A percentile compares a stretch with the other conserved stretches of the same genome.
These are phyloP conservation scores for Eimeria maxima DNA, from an alignment of 169 alveolate species.

Conservation along the genomic window DNA sequence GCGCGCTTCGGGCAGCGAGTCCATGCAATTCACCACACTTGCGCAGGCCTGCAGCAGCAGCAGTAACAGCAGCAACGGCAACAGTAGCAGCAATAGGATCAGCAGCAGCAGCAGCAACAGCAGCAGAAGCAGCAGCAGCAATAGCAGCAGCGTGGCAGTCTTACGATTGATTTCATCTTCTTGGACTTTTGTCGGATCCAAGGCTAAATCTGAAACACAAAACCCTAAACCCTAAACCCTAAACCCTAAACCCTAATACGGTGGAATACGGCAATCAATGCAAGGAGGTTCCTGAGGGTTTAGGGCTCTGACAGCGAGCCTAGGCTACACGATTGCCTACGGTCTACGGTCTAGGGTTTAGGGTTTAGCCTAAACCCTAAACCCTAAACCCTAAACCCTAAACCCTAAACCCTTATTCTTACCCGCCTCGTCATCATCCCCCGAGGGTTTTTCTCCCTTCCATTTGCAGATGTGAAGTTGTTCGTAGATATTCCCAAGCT, in stretches of 20 bases:
- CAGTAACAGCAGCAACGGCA: slow-evolving; percentile 43
- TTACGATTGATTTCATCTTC: slow-evolving; percentile 27
- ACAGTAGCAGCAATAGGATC: neutral
- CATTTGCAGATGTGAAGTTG: slow-evolving; percentile 12
- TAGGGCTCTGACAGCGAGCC: no score
- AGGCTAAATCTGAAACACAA: neutral
- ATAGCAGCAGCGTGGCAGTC: neutral
- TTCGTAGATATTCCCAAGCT: slow-evolving; percentile 14
- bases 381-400: neutral
- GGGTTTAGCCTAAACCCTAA: neutral
- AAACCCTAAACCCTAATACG: neutral
- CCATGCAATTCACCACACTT: slow-evolving; percentile 25
- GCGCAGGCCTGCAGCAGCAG: slow-evolving; percentile 44
- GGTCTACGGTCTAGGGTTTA: slow-evolving; percentile 29
- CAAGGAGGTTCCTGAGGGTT: neutral
- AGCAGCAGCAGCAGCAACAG: neutral
- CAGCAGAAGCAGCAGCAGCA: neutral
- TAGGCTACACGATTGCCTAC: no score
- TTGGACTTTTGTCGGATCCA: neutral
- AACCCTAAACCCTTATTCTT: neutral
- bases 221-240: slow-evolving; percentile 42
- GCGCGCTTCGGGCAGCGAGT: slow-evolving; percentile 19
- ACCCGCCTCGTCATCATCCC: neutral
- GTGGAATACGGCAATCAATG: neutral
- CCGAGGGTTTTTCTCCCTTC: slow-evolving; percentile 10